Conservation (phyloP, 225 moss, liverwort and hornwort genomes). For the Climacium dendroides region DNA sequence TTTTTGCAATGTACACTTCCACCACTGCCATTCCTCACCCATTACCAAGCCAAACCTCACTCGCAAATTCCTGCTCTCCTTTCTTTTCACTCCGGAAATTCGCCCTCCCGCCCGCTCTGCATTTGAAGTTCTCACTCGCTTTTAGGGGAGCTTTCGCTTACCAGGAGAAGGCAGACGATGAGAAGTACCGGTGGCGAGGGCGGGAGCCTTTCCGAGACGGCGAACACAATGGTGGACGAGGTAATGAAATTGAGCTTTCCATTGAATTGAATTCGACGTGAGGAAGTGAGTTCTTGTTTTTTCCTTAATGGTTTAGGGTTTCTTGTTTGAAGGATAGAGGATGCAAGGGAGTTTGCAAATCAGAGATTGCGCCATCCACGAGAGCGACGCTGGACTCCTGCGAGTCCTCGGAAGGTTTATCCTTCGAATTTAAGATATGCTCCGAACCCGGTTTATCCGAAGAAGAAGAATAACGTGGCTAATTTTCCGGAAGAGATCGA, state of each 20-base stretch:
- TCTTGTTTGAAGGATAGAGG: slow-evolving; percentile 32
- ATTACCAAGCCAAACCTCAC: neutral
- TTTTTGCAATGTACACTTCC: neutral
- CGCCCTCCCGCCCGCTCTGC: neutral
- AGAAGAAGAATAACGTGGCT: neutral
- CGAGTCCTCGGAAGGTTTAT: slow-evolving; percentile 31
- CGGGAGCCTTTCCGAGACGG: neutral
- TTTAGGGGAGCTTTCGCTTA: neutral
- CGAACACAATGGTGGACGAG: neutral
- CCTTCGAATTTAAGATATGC: slow-evolving; percentile 30
- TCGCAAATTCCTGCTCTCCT: neutral
- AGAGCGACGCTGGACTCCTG: slow-evolving; percentile 21
- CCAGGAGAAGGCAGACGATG: slow-evolving; percentile 3
- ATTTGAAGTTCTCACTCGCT: neutral
- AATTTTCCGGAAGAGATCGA: neutral
- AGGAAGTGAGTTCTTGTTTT: neutral
- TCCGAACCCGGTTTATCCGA: slow-evolving; percentile 16
- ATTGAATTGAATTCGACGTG: neutral
- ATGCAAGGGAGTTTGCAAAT: neutral
- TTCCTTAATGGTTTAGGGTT: neutral
- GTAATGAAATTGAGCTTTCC: neutral
- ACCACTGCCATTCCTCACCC: neutral
- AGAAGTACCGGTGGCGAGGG: neutral
- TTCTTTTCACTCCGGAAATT: neutral
- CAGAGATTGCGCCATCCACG: slow-evolving; percentile 18